Evolutionary conservation across 2,329 filamentous ascomycete species (phyloP), one percentile per base, ranked within the genome.

Genomic region (Helotiales sp.): DNA sequence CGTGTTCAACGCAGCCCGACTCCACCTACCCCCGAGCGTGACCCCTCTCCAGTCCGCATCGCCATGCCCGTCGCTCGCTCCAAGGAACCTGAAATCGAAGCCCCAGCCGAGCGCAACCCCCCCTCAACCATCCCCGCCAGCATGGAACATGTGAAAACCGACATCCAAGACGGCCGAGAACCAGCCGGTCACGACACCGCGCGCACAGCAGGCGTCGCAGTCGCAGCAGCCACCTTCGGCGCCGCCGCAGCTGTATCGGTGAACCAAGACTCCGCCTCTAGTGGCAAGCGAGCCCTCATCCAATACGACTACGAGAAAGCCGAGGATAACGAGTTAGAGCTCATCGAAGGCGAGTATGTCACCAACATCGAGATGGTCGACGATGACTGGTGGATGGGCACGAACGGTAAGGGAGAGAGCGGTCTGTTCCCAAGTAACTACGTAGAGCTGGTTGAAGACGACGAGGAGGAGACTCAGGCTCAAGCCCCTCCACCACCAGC

Each of bases 301-400:
- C 90, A 96, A 75, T 99, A 96, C 78, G 96, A 99, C 78, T 99
- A 99, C 77, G 95, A 97, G 75, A 97, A 96, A 81, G 93, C 93
- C 0, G 96, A 99, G 79, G 94, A 97, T 72, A 99, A 99, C 76
- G 96, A 99, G 81, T 87, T 99, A 65, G 93, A 97, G 72, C 86
- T 99, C 20, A 85, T 87, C 28, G 96, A 99, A 80, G 94, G 94
- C 70, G 92, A 97, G 75, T 87, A 90, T 71, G 91, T 99, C 43
- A 93, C 87, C 26, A 91, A 97, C 77, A 97, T 99, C 75, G 93
- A 98, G 70, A 96, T 96, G 92, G 93, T 99, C 1, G 96, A 98
- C 74, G 91, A 96, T 61, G 95, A 99, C 78, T 99, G 96, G 96
- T 99, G 96, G 96, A 91, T 97, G 87, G 96, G 96, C 50, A 92